Conservation (phyloP, 345 rosid species). For the Gossypium rotundifolium region DNA sequence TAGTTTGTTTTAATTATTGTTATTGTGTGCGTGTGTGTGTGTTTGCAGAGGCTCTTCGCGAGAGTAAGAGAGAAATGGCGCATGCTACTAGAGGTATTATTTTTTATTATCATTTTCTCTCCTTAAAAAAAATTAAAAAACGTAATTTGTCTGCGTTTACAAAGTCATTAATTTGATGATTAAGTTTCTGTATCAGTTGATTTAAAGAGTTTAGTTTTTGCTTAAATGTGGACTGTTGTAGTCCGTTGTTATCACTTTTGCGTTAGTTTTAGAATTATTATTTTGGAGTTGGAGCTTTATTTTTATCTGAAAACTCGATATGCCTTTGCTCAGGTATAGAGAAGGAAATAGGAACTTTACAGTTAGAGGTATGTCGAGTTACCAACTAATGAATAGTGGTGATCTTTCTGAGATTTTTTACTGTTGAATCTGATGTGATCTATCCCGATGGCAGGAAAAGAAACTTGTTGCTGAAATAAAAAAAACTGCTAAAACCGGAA, state of each 20-base stretch:
- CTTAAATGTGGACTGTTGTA: background rate
- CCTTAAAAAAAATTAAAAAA: background rate
- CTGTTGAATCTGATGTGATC: slow-evolving; percentile 8
- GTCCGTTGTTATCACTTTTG: background rate
- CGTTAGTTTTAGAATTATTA: background rate
- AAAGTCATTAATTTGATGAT: background rate
- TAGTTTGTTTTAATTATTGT: background rate
- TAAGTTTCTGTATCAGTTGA: background rate
- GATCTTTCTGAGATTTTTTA: background rate
- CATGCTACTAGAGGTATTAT: slow-evolving; percentile 81
- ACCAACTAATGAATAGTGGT: slow-evolving; percentile 13
- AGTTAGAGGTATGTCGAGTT: slow-evolving; percentile 57
- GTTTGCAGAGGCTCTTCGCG: slow-evolving; percentile 74
- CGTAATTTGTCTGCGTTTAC: background rate
- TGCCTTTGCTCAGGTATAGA: slow-evolving; percentile 56
- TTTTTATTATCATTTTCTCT: background rate
- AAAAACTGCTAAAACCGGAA: slow-evolving; percentile 86
- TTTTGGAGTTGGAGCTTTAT: background rate
- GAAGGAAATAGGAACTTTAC: slow-evolving; percentile 82
- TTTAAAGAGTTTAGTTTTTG: background rate
- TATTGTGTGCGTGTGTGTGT: too few relatives aligned
- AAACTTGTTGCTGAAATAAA: slow-evolving; percentile 91
- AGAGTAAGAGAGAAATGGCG: slow-evolving; percentile 87
- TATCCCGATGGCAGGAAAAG: slow-evolving; percentile 60
- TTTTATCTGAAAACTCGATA: slow-evolving; percentile 4